phyloP scores from a whole-genome alignment of 768 basidiomycete species.

The Amanita exitialis region DNA sequence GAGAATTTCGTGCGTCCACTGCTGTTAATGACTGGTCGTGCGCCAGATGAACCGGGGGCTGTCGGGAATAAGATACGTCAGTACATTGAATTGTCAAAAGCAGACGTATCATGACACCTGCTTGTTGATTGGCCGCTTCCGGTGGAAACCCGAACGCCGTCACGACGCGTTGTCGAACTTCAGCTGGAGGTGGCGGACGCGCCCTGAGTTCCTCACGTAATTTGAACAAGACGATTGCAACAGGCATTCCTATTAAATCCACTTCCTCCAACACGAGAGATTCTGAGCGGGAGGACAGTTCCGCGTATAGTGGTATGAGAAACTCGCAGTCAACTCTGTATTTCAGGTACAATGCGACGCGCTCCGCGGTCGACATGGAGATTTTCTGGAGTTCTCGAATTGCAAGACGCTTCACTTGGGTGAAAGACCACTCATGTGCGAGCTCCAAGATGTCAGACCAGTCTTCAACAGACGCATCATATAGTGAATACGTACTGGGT shows the following conservation, averaged over 20 bases:
- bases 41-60: neutral
- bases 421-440: slow-evolving; percentile 46
- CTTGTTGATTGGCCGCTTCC: neutral
- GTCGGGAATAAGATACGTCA: neutral
- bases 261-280: slow-evolving; percentile 37
- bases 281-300: slow-evolving; percentile 26
- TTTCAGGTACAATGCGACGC: slow-evolving; percentile 37
- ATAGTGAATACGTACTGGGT: slow-evolving; percentile 43
- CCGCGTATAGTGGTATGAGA: slow-evolving; percentile 31
- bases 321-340: slow-evolving; percentile 26
- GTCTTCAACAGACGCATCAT: slow-evolving; percentile 34
- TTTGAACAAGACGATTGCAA: slow-evolving; percentile 12
- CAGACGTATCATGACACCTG: neutral
- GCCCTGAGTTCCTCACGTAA: neutral
- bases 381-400: slow-evolving; percentile 43
- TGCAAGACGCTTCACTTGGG: slow-evolving; percentile 39
- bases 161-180: neutral
- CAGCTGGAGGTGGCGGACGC: neutral
- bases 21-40: neutral
- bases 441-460: slow-evolving; percentile 50
- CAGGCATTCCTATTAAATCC: slow-evolving; percentile 29
- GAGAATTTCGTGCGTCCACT: neutral
- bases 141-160: neutral
- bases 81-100: neutral
- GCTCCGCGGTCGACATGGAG: slow-evolving; percentile 35